Evolutionary conservation across 1,284 basidiomycete species (phyloP), one percentile per base, ranked within the genome.

Genomic region (Ustilago bromivora): DNA sequence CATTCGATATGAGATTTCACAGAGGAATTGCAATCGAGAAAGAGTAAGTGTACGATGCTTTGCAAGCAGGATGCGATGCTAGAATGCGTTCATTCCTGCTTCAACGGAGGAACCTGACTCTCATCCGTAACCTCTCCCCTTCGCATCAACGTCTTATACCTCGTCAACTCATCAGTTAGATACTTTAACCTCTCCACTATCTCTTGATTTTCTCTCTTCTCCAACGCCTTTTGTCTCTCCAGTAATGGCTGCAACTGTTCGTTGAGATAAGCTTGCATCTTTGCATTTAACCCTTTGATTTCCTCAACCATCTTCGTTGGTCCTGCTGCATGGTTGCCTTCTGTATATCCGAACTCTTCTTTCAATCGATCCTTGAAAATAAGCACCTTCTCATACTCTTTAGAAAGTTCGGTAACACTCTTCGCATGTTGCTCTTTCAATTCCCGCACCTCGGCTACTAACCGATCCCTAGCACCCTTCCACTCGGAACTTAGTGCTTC

Each of bases 401-500:
- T 55, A 0, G 31, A 23, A 13, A 80, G 47, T 19, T 71, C 65
- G 7, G 59, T 35, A 1, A 73, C 36, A n/a, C 62, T 51, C 2
- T 54, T n/a, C 0, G 2, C 13, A 31, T 76, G 74, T 10, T 54
- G 43, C 1, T 56, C 51, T 23, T 61, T 61, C 23, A 82, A 36
- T 17, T 41, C 52, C 35, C 58, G 57, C 9, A 84, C 79, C 59
- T 85, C 72, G 23, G 66, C 64, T 15, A 64, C 55, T 51, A 82
- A 38, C 8, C 68, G 36, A 12, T 74, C 74, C 0, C 82, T 23
- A 2, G 61, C 81, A 3, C 46, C 43, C 57, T 81, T 81, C 82
- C 82, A 83, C n/a, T 71, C 76, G 13, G 28, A 19, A 4, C 57
- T 41, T 0, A 83, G 57, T 1, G 72, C 46, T 2, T 83, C 82